Evolutionary conservation across 2,329 filamentous ascomycete genomes (phyloP).

Genomic region (Thielaviopsis cerberus): DNA sequence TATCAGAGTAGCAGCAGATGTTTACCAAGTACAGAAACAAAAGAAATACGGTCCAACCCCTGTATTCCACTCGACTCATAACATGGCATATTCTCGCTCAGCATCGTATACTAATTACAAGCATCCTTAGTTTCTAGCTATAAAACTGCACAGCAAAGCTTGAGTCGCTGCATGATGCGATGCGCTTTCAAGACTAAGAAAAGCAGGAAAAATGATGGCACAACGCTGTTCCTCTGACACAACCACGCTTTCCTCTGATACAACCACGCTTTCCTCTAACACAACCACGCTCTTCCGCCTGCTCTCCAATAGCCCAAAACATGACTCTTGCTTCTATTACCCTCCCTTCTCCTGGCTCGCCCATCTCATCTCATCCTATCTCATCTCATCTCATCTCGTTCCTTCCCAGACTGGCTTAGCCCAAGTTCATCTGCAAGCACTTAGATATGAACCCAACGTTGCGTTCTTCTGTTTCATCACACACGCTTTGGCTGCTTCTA

Average conservation of each 20-base stretch:
- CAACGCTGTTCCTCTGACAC: no score
- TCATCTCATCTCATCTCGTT: neutral
- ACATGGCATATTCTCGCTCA: neutral
- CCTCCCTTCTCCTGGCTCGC: neutral
- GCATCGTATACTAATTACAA: neutral
- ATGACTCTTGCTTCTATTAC: neutral
- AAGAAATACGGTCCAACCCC: neutral
- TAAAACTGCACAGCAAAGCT: neutral
- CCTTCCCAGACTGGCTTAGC: neutral
- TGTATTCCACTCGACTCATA: neutral
- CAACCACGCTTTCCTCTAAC: no score
- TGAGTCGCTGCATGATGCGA: no score
- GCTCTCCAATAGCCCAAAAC: neutral
- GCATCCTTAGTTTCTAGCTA: neutral
- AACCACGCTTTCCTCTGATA: no score
- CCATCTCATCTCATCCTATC: neutral
- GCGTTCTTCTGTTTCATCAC: neutral
- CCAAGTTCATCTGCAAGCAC: no score
- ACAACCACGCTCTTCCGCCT: no score
- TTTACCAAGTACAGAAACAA: neutral
- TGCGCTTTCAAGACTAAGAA: no score
- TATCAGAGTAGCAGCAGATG: neutral
- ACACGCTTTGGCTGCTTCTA: neutral
- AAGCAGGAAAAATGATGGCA: no score
- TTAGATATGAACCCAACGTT: neutral